These are phyloP conservation scores for Linaria vulgaris DNA, from an alignment of 257 asterid species.

Conservation along the genomic window DNA sequence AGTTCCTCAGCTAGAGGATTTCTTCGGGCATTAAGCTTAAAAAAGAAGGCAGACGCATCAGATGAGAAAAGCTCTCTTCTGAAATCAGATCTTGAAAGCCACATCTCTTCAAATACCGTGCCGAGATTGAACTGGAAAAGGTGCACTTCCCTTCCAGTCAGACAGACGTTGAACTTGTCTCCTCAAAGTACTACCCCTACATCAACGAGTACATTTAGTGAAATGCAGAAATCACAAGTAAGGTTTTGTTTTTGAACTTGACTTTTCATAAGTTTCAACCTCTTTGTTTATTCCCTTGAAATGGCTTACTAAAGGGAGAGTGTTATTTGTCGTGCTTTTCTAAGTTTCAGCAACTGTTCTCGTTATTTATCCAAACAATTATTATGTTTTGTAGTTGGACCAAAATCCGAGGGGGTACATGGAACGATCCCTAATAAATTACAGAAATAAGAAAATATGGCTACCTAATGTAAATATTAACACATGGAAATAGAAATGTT, in stretches of 20 bases:
- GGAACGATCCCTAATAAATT: neutral
- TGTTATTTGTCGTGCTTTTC: neutral
- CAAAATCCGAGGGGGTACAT: neutral
- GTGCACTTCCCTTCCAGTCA: conserved; percentile 77
- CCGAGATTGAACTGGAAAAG: conserved; percentile 45
- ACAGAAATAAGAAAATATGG: neutral
- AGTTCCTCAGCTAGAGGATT: conserved; percentile 54
- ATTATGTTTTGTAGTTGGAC: neutral
- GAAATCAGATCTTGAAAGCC: conserved; percentile 47
- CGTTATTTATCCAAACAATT: neutral
- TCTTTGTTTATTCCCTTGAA: too few species aligned
- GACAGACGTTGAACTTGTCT: conserved; percentile 57
- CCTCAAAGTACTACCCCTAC: conserved; percentile 52
- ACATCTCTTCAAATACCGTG: conserved; percentile 37
- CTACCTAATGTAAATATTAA: neutral
- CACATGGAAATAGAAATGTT: neutral
- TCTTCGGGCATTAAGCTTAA: conserved; percentile 70
- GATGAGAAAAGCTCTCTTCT: conserved; percentile 76
- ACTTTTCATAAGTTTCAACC: neutral
- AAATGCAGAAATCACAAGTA: conserved; percentile 57
- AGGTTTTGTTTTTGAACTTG: conserved; percentile 29
- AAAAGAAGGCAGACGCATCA: conserved; percentile 34
- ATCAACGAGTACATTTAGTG: conserved; percentile 48
- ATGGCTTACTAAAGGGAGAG: neutral
- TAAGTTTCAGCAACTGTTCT: neutral